These are phyloP conservation scores for Tylopilus orsonianus DNA, from an alignment of 1,284 basidiomycete genomes.

Conservation along the genomic window DNA sequence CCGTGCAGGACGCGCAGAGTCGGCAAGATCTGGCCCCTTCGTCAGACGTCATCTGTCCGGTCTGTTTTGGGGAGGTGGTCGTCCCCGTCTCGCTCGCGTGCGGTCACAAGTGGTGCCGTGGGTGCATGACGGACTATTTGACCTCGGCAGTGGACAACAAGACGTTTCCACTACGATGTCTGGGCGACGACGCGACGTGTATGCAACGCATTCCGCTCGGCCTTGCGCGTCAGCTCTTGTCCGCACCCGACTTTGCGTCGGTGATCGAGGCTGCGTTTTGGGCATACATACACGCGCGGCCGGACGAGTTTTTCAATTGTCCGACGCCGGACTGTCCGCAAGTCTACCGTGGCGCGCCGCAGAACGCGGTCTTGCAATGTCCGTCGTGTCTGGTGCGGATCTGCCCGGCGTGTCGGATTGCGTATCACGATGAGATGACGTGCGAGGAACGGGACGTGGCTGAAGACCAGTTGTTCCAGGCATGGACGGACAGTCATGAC, in stretches of 20 bases:
- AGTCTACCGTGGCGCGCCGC: constrained; percentile 56
- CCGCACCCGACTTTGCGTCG: constrained; percentile 49
- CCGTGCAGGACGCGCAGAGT: constrained; percentile 37
- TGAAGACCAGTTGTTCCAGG: constrained; percentile 54
- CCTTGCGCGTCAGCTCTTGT: constrained; percentile 49
- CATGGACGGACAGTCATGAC: constrained; percentile 57
- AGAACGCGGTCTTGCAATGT: constrained; percentile 59
- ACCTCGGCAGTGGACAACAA: constrained; percentile 53
- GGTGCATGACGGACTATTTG: constrained; percentile 59
- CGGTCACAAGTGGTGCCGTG: constrained; percentile 63
- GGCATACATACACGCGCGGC: constrained; percentile 51
- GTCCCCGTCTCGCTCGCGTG: constrained; percentile 55
- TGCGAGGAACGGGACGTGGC: constrained; percentile 56
- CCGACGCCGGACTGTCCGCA: constrained; percentile 74
- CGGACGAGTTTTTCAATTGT: constrained; percentile 66
- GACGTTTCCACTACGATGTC: constrained; percentile 66
- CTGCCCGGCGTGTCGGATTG: constrained; percentile 62
- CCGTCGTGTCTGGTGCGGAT: constrained; percentile 69
- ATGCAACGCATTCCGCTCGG: constrained; percentile 49
- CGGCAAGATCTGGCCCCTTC: constrained; percentile 28
- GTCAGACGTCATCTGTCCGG: constrained; percentile 28
- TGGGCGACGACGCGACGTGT: constrained; percentile 61
- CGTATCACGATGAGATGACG: constrained; percentile 63
- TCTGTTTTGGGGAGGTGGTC: constrained; percentile 47
- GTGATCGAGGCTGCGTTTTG: constrained; percentile 58